Evolutionary conservation across 2,329 filamentous ascomycete genomes (phyloP).

Genomic region (Zymoseptoria crescenta): DNA sequence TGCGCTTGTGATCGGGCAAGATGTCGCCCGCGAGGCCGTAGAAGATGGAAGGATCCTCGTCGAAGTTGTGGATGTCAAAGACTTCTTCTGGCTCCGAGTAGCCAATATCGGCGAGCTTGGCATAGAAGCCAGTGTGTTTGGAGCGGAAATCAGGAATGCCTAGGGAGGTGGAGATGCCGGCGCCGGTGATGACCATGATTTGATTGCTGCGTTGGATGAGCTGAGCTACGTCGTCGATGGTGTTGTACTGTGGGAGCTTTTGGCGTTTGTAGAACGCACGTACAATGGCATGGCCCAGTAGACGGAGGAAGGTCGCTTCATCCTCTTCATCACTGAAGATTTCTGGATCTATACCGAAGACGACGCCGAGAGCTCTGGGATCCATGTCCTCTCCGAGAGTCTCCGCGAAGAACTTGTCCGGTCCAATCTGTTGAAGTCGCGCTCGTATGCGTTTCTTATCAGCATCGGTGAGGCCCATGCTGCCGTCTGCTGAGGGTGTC

Average conservation of each 20-base stretch:
- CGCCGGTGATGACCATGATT: constrained; percentile 89
- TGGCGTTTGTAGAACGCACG: constrained; percentile 74
- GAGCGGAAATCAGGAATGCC: constrained; percentile 97
- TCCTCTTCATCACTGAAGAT: constrained; percentile 45
- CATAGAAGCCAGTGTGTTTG: constrained; percentile 85
- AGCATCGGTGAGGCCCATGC: constrained; percentile 7
- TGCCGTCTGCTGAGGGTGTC: constrained; percentile 9
- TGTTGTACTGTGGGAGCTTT: constrained; percentile 74
- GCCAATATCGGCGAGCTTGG: constrained; percentile 70
- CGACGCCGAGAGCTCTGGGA: constrained; percentile 75
- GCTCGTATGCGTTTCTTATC: constrained; percentile 8
- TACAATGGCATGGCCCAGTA: constrained; percentile 69
- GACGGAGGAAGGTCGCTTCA: constrained; percentile 58
- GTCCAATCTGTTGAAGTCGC: constrained; percentile 63
- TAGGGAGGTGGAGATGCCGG: constrained; percentile 91
- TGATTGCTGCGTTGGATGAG: constrained; percentile 68
- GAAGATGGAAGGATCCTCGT: constrained; percentile 79
- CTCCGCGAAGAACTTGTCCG: constrained; percentile 64
- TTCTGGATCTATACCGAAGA: constrained; percentile 72
- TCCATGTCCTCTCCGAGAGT: constrained; percentile 64
- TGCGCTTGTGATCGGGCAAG: constrained; percentile 68
- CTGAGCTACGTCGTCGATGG: constrained; percentile 75
- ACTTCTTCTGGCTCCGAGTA: constrained; percentile 84
- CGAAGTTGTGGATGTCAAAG: constrained; percentile 84
- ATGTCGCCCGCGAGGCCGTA: constrained; percentile 89